Evolutionary conservation across 2,329 filamentous ascomycete genomes (phyloP), one percentile per base, ranked within the genome.

Genomic region (Xenoacremonium recifei): DNA sequence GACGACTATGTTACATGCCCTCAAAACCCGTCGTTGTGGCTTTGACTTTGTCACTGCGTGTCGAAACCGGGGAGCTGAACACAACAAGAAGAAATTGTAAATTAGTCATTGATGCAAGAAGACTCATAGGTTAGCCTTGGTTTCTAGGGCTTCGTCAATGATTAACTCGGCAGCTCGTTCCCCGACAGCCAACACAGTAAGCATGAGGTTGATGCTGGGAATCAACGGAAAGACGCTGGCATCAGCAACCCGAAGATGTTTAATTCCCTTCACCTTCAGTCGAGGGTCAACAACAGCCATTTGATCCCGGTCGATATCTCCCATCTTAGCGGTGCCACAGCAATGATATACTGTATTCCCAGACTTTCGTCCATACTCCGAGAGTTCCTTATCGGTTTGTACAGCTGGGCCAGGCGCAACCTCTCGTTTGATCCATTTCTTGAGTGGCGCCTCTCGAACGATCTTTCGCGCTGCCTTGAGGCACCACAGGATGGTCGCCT

Each of bases 271-370:
- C 21, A 95, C 72, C 69, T 79, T 85, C 48, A 95, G 68, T 59
- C 84, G 72, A 19, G 77, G 75, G 60, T 93, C 85, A n/a, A 95
- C 89, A 16, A 95, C 90, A 5, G 88, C 89, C 63, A 84, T 69
- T 37, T 78, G 69, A 62, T 95, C 87, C 39, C 71, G 77, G 42
- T 64, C 65, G 5, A 86, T 68, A 58, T 91, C 82, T 23, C 89
- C 89, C 89, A 95, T 95, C 75, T 90, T 90, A 40, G 89, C 93
- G 16, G 89, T 95, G 39, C 89, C 89, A 11, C 86, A 85, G 0
- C 89, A 89, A 66, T 95, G 89, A 68, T 95, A 95, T 21, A 95
- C 89, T 2, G 89, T 95, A 66, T 95, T 89, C 4, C 89, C 89
- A 5, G 79, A 89, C 34, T 82, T 78, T 35, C 89, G 79, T 25